Conservation (phyloP, 257 asterid species). For the Voacanga thouarsii region DNA sequence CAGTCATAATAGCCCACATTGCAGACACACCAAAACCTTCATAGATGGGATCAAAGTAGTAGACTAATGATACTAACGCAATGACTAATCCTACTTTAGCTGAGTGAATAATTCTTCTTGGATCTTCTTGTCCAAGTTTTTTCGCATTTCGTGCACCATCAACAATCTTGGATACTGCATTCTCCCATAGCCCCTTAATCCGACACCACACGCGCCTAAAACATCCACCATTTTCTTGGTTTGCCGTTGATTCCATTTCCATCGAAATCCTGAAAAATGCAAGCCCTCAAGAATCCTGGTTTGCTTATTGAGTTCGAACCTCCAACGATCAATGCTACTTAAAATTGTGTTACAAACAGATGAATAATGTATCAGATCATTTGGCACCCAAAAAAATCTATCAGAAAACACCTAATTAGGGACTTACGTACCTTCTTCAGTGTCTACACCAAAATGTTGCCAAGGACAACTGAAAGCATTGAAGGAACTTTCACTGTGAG, state of each 20-base stretch:
- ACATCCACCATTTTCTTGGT: conserved; percentile 17
- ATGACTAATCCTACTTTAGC: conserved; percentile 59
- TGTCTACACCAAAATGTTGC: no score
- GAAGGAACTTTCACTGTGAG: neutral
- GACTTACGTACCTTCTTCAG: no score
- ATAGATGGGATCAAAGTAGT: conserved; percentile 57
- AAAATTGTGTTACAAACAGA: neutral
- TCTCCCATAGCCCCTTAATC: conserved; percentile 20
- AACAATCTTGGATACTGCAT: conserved; percentile 11
- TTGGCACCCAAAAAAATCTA: no score
- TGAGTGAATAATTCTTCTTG: conserved; percentile 51
- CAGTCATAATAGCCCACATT: conserved; percentile 80
- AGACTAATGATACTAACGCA: conserved; percentile 52
- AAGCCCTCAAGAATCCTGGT: neutral
- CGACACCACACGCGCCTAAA: neutral
- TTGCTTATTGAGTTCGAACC: neutral
- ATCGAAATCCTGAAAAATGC: neutral
- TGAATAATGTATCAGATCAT: neutral
- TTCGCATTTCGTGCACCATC: conserved; percentile 22
- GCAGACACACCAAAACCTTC: conserved; percentile 62
- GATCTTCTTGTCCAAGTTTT: conserved; percentile 64
- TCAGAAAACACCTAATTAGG: no score
- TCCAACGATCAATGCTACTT: no score
- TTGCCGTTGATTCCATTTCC: conserved; percentile 27
- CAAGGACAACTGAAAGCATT: neutral